Percentiles rank a stretch among this genome's conserved stretches.
Evolutionary conservation across 371 early-diverging fungal genomes (phyloP).

Genomic region (Apophysomyces variabilis): DNA sequence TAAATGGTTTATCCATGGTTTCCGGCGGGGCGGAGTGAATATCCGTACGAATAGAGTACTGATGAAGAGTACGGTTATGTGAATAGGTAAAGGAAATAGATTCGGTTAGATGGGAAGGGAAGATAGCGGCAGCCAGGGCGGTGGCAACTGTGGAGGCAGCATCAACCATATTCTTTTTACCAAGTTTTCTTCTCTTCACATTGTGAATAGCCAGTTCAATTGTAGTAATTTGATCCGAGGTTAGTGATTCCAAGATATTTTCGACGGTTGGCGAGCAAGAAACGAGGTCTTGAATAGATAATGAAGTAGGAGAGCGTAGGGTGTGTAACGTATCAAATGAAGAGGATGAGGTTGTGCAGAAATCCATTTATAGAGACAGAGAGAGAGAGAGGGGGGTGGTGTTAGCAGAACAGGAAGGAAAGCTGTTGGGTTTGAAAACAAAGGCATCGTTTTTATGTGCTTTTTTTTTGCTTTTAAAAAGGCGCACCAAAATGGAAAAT

Average conservation of each 20-base stretch:
- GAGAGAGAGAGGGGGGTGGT: constrained; percentile 5
- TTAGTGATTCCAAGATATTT: constrained; percentile 32
- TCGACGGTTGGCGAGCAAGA: constrained; percentile 42
- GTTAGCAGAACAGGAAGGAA: neutral
- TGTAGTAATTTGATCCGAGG: constrained; percentile 38
- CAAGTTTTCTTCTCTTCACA: constrained; percentile 42
- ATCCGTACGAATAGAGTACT: constrained; percentile 79
- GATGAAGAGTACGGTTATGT: constrained; percentile 55
- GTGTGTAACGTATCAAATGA: constrained; percentile 24
- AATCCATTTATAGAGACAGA: constrained; percentile 34
- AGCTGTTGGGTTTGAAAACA: constrained; percentile 6
- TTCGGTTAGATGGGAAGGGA: neutral
- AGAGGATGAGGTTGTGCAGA: constrained; percentile 26
- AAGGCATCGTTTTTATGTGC: neutral
- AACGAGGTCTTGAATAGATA: constrained; percentile 43
- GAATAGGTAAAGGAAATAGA: constrained; percentile 57
- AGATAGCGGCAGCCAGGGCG: constrained; percentile 20
- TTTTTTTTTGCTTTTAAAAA: neutral
- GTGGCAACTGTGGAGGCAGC: constrained; percentile 22
- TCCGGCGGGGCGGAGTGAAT: constrained; percentile 65
- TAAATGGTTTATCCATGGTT: constrained; percentile 64
- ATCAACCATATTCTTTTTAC: constrained; percentile 20
- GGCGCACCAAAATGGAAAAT: constrained; percentile 4
- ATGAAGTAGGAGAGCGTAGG: constrained; percentile 28
- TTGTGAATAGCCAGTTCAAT: constrained; percentile 44